These are phyloP conservation scores for Fusarium transvaalense DNA, from an alignment of 2,329 filamentous ascomycete species.

Conservation along the genomic window DNA sequence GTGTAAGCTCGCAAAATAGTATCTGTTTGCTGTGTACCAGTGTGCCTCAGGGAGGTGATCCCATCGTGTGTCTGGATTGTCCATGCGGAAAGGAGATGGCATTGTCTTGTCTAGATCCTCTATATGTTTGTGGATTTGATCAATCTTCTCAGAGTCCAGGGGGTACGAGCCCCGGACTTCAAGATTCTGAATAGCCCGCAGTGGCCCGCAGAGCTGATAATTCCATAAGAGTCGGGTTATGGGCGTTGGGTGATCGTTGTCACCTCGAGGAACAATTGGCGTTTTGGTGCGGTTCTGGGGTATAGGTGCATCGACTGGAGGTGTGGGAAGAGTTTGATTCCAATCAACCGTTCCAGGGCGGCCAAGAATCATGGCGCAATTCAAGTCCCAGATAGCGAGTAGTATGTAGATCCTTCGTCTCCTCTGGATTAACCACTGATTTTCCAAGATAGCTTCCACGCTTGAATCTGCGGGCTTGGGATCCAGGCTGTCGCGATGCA, in stretches of 20 bases:
- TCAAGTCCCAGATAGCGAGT: constrained; percentile 64
- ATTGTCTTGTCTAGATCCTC: constrained; percentile 61
- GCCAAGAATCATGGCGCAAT: constrained; percentile 66
- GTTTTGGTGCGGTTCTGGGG: constrained; percentile 62
- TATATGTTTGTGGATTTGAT: constrained; percentile 65
- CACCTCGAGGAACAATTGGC: constrained; percentile 61
- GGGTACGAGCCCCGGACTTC: constrained; percentile 68
- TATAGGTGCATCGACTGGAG: constrained; percentile 66
- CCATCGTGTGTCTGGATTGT: constrained; percentile 69
- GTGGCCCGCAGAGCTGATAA: constrained; percentile 60
- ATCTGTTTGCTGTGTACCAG: constrained; percentile 64
- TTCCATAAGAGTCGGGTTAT: constrained; percentile 67
- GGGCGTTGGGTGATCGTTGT: constrained; percentile 68
- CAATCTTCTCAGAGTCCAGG: constrained; percentile 66
- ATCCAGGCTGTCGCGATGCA: constrained; percentile 67
- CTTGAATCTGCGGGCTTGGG: constrained; percentile 61
- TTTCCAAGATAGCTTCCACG: constrained; percentile 64
- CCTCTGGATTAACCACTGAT: constrained; percentile 69
- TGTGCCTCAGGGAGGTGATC: constrained; percentile 65
- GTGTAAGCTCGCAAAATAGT: constrained; percentile 61
- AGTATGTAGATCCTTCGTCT: constrained; percentile 69
- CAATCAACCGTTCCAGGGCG: constrained; percentile 68
- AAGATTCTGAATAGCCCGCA: constrained; percentile 67
- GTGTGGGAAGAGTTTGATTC: constrained; percentile 59
- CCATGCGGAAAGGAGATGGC: constrained; percentile 66